phyloP scores from a whole-genome alignment of 2,329 filamentous ascomycete species.

The Fusarium globosum region DNA sequence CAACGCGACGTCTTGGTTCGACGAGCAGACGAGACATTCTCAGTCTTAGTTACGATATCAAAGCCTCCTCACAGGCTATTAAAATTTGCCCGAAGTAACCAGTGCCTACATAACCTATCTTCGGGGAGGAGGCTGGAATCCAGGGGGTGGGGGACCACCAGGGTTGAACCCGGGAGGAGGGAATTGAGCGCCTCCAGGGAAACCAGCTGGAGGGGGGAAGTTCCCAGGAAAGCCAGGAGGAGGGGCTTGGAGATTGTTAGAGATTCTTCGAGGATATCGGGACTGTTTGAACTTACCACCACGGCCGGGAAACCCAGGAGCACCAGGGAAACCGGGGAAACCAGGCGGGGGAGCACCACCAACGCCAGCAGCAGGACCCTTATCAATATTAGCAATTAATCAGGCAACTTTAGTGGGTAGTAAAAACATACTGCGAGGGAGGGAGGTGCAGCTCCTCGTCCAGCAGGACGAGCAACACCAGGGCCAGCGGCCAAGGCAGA shows the following conservation, averaged over 20 bases:
- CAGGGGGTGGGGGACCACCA: slow-evolving; percentile 68
- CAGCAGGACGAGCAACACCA: slow-evolving; percentile 90
- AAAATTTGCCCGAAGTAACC: slow-evolving; percentile 37
- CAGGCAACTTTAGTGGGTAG: not conserved
- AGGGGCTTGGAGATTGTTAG: slow-evolving; percentile 54
- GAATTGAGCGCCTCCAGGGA: slow-evolving; percentile 57
- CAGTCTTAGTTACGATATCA: slow-evolving; percentile 41
- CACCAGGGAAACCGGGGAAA: slow-evolving; percentile 66
- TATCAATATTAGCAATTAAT: slow-evolving; percentile 35
- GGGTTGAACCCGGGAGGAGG: slow-evolving; percentile 65
- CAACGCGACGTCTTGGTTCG: slow-evolving; percentile 30
- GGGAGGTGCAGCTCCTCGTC: slow-evolving; percentile 78
- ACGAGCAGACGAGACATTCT: slow-evolving; percentile 36
- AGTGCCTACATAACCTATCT: slow-evolving; percentile 56
- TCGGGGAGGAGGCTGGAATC: slow-evolving; percentile 80
- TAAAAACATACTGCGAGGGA: slow-evolving; percentile 75
- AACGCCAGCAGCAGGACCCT: slow-evolving; percentile 87
- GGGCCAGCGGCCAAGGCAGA: slow-evolving; percentile 83
- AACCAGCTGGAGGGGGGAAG: slow-evolving; percentile 57
- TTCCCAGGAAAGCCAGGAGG: slow-evolving; percentile 59
- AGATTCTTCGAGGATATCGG: slow-evolving; percentile 1
- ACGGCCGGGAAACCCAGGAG: slow-evolving; percentile 57
- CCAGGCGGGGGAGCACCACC: slow-evolving; percentile 75
- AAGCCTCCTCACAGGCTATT: slow-evolving; percentile 40
- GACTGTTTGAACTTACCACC: slow-evolving; percentile 60